phyloP scores from a whole-genome alignment of 192 early-diverging fungal genomes.

The Umbelopsis vinacea region DNA sequence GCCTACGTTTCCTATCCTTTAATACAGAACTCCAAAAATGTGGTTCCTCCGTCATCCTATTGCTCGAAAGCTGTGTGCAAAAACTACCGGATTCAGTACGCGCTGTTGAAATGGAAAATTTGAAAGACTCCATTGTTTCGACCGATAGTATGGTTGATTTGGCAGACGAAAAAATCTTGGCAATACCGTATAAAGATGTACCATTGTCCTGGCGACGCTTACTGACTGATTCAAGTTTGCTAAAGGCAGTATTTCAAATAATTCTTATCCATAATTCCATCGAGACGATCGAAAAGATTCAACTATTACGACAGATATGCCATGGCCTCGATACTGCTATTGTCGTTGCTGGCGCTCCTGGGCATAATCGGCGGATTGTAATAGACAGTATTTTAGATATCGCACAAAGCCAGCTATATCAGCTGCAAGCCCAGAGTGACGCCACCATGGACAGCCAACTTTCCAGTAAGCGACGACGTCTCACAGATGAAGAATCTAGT shows the following conservation, averaged over 20 bases:
- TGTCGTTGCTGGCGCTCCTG: slow-evolving; percentile 61
- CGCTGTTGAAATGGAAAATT: neutral
- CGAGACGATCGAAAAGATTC: neutral
- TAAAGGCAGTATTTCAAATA: slow-evolving; percentile 36
- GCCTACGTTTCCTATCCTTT: neutral
- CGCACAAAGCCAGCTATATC: slow-evolving; percentile 29
- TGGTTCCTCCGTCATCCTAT: neutral
- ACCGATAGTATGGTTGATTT: neutral
- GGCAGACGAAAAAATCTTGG: slow-evolving; percentile 2
- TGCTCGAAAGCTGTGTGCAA: neutral
- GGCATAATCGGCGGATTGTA: slow-evolving; percentile 25
- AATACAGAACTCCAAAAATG: neutral
- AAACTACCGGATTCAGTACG: neutral
- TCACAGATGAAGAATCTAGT: neutral
- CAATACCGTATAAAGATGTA: slow-evolving; percentile 51
- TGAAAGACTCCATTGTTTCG: neutral
- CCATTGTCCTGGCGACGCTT: slow-evolving; percentile 53
- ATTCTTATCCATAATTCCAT: neutral
- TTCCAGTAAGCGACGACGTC: slow-evolving; percentile 9
- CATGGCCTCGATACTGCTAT: slow-evolving; percentile 55
- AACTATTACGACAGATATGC: slow-evolving; percentile 39
- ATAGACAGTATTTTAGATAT: slow-evolving; percentile 27
- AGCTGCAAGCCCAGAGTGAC: slow-evolving; percentile 8
- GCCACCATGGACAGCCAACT: neutral
- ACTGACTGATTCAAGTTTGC: slow-evolving; percentile 53